Conservation (phyloP, 2,329 filamentous ascomycete species). For the Coniochaeta sp. region DNA sequence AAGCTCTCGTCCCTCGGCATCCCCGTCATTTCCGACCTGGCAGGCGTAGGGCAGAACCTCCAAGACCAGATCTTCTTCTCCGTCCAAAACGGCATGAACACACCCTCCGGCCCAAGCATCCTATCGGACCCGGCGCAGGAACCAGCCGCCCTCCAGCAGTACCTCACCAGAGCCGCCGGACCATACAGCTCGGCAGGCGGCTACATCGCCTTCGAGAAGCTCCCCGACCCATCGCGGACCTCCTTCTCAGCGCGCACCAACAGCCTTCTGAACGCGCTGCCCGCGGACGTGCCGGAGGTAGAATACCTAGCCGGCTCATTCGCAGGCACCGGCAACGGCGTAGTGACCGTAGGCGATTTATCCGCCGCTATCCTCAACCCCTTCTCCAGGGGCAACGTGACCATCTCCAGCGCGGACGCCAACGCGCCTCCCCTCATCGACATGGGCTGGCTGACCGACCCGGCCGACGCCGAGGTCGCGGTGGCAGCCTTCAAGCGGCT, state of each 20-base stretch:
- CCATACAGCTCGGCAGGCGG: slow-evolving; percentile 16
- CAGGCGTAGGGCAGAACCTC: slow-evolving; percentile 50
- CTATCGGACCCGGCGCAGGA: slow-evolving; percentile 16
- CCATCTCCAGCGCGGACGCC: slow-evolving; percentile 12
- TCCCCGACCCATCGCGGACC: slow-evolving; percentile 16
- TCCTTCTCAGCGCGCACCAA: slow-evolving; percentile 12
- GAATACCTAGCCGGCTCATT: slow-evolving; percentile 18
- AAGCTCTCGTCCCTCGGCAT: slow-evolving; percentile 32
- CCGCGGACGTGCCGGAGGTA: slow-evolving; percentile 19
- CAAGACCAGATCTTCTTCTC: slow-evolving; percentile 39
- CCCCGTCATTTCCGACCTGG: slow-evolving; percentile 30
- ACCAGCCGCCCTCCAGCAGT: slow-evolving; percentile 8
- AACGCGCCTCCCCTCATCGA: slow-evolving; percentile 16
- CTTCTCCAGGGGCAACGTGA: slow-evolving; percentile 9
- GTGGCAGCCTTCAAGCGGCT: slow-evolving; percentile 28
- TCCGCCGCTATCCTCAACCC: no score
- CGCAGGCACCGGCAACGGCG: not conserved
- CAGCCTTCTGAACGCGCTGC: slow-evolving; percentile 12
- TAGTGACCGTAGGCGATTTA: not conserved
- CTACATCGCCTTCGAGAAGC: slow-evolving; percentile 23
- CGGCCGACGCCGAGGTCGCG: slow-evolving; percentile 30
- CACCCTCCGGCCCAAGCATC: slow-evolving; percentile 19
- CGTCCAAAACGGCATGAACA: slow-evolving; percentile 23
- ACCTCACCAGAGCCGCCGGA: slow-evolving; percentile 13
- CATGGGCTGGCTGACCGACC: slow-evolving; percentile 26